Evolutionary conservation across 805 yeast species (phyloP), one percentile per base, ranked within the genome.

Genomic region (Wickerhamiella spandovensis): DNA sequence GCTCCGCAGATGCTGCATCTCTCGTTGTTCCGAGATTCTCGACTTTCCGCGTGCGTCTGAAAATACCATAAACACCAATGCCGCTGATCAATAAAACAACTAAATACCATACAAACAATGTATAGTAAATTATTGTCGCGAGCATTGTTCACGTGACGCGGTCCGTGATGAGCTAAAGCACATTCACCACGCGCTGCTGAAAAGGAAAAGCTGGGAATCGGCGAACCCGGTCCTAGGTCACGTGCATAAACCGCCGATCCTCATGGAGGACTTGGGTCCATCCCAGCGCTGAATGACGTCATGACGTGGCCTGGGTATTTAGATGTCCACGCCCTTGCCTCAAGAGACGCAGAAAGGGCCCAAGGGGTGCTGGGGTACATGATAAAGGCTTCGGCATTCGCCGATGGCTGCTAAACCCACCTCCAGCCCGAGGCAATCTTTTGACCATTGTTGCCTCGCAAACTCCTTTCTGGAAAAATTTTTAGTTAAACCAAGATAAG

Each of bases 1-100:
- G 76, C 79, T 1, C 76, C 44, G 30, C 18, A 3, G 22, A 9
- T 17, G 10, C 44, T 20, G 13, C 43, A 10, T 28, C 35, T 24
- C 15, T 2, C 6, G 41, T 21, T 23, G 44, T 12, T 12, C 39
- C 35, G 37, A 44, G 23, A 25, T 18, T 28, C 18, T 44, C 38
- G n/a, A 28, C 46, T 5, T 32, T 15, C 3, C 23, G 5, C 2
- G 44, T 46, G 3, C 47, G 47, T 18, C 30, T 37, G 17, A 28
- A 47, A 15, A 51, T 48, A 15, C 46, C 49, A 12, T 2, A 20
- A 8, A 50, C 38, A 12, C 52, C 52, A 5, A 43, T 6, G 10
- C 18, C 15, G 5, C 44, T 5, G 8, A 50, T 20, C 21, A 24
- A 3, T 12, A 23, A 21, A 2, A 46, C 48, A 13, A 46, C 23